Evolutionary conservation across 139 green algal species (phyloP).

Genomic region (Asterochloris sp.): DNA sequence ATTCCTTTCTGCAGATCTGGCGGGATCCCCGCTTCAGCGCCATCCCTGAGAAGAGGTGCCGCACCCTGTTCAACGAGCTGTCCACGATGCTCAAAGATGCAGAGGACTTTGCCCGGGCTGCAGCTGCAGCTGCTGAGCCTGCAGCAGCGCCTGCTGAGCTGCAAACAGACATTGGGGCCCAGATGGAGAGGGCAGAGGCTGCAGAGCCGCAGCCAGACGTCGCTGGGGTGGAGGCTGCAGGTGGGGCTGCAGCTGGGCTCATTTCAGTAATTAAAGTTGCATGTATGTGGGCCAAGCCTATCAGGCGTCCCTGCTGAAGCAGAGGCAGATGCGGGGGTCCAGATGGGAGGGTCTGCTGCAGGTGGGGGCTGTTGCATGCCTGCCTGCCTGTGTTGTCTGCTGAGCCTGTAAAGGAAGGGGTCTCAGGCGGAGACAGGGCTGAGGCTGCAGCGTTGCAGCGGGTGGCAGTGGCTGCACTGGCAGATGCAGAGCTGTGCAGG

Average conservation of each 20-base stretch:
- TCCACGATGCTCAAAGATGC: conserved; percentile 22
- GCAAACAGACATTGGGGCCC: neutral
- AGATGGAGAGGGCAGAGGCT: neutral
- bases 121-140: neutral
- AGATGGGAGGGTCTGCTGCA: too few relatives aligned
- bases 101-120: neutral
- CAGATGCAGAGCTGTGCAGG: neutral
- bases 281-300: too few relatives aligned
- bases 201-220: neutral
- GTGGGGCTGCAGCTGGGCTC: neutral
- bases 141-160: neutral
- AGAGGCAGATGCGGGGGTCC: too few relatives aligned
- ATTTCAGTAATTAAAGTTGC: too few relatives aligned
- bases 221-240: neutral
- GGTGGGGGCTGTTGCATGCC: too few relatives aligned
- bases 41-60: conserved; percentile 22
- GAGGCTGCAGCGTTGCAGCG: too few relatives aligned
- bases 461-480: neutral
- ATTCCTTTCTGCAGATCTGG: neutral
- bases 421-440: too few relatives aligned
- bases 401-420: too few relatives aligned
- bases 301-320: too few relatives aligned
- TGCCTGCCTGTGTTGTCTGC: too few relatives aligned
- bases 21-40: conserved; percentile 25
- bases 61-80: conserved; percentile 30